Base-by-base conservation (phyloP, 1,284 basidiomycete species). In the Filobasidium uniguttulatum region DNA sequence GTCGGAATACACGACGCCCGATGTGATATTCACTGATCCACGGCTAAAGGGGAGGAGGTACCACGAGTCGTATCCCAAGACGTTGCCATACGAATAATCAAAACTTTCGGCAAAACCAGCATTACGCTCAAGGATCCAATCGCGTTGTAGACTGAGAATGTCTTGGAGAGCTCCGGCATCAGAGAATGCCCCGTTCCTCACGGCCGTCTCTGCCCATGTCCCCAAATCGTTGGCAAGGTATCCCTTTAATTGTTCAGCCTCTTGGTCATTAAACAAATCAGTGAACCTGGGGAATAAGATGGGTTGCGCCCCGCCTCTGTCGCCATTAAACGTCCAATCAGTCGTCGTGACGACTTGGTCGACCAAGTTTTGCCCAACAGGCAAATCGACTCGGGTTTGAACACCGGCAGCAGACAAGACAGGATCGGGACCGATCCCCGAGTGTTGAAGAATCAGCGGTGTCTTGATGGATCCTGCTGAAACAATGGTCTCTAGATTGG, bases 381-480 rank as follows among this genome's bases (percentile, higher is more conserved):
- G 63, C 1, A 71, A 59, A 44, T 65, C 58, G 37, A 71, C 56
- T 8, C 52, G 53, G 25, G 56, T 56, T 5, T 48, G 44, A 8
- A 71, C 61, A 14, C 67, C 65, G 3, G 64, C 62, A 15, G 56
- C 34, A 17, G 54, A 17, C 12, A 72, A 62, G 14, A 71, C 58
- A 2, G 49, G 15, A 5, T 55, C 28, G 10, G 65, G 62, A 1
- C 71, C 72, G 23, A 73, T 66, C 20, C 72, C 72, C 2, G 62
- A 65, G 10, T 66, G 65, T 57, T 73, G 70, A 2, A 73, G 64
- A 19, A 73, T 58, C 15, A 65, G 56, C 0, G 72, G 72, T 1
- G 67, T 67, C 56, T 65, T 65, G 58, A 73, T 65, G 1, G 70
- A 57, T 0, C 72, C 72, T 0, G 70, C 60, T 1, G 71, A 64